phyloP scores from a whole-genome alignment of 140 eudicot genomes.

The Ambrosia hybrid region DNA sequence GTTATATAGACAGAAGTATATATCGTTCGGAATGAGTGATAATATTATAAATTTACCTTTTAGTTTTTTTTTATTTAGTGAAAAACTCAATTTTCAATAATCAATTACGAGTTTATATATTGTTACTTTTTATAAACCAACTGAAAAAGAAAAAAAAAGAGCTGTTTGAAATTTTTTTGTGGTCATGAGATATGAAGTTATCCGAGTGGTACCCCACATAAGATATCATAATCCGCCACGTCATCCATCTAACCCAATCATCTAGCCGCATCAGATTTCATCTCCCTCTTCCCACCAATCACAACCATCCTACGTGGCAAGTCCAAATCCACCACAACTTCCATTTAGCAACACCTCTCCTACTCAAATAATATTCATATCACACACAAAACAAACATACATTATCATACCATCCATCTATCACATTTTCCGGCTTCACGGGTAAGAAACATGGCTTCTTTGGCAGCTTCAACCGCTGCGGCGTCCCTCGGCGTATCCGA shows the following conservation, averaged over 20 bases:
- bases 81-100: neutral
- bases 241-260: slow-evolving; percentile 48
- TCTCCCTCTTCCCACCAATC: slow-evolving; percentile 49
- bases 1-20: too few relatives aligned
- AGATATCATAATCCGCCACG: slow-evolving; percentile 53
- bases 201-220: slow-evolving; percentile 21
- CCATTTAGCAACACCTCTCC: slow-evolving; percentile 48
- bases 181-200: neutral
- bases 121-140: too few relatives aligned
- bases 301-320: slow-evolving; percentile 59
- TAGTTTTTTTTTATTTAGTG: neutral
- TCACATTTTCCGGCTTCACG: too few relatives aligned
- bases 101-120: too few relatives aligned
- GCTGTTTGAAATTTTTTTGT: neutral
- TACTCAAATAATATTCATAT: slow-evolving; percentile 15
- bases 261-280: slow-evolving; percentile 49
- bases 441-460: slow-evolving; percentile 55
- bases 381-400: neutral
- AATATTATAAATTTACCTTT: too few relatives aligned
- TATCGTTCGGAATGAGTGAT: too few relatives aligned
- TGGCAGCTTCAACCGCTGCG: slow-evolving; percentile 62
- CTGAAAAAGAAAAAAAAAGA: too few relatives aligned
- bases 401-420: neutral
- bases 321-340: slow-evolving; percentile 59
- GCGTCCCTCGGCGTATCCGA: slow-evolving; percentile 53